Evolutionary conservation across 2,329 filamentous ascomycete species (phyloP).

Genomic region (Trichophyton schoenleinii): DNA sequence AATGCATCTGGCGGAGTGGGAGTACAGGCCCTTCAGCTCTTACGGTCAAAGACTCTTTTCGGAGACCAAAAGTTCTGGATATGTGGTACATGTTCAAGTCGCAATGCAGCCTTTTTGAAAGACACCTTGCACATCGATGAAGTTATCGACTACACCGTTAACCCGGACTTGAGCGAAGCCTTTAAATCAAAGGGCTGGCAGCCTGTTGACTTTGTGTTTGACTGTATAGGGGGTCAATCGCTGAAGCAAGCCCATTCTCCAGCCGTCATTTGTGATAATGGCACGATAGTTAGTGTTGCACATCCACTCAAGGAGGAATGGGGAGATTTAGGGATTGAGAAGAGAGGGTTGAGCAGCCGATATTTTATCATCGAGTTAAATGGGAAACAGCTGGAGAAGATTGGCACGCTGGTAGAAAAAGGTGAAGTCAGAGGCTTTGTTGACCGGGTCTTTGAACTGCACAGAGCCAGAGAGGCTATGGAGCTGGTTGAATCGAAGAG

Average conservation of each 20-base stretch:
- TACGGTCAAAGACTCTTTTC: constrained; percentile 25
- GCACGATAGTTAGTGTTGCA: constrained; percentile 25
- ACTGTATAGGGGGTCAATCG: constrained; percentile 26
- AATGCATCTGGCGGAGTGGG: constrained; percentile 28
- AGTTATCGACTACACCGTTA: constrained; percentile 17
- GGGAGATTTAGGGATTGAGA: constrained; percentile 5
- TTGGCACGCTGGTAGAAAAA: constrained; percentile 26
- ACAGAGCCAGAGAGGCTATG: constrained; percentile 25
- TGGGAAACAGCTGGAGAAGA: constrained; percentile 21
- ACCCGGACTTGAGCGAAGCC: constrained; percentile 19
- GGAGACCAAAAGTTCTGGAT: constrained; percentile 22
- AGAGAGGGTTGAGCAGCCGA: constrained; percentile 16
- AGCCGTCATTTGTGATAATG: constrained; percentile 23
- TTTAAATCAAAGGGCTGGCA: constrained; percentile 23
- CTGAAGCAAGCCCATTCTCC: constrained; percentile 25
- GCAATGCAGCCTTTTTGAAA: constrained; percentile 20
- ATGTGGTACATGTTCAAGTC: constrained; percentile 23
- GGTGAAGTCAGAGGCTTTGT: constrained; percentile 24
- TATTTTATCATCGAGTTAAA: constrained; percentile 30
- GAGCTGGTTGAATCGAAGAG: constrained; percentile 20
- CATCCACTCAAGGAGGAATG: constrained; percentile 16
- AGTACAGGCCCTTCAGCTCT: constrained; percentile 26
- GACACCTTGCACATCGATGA: constrained; percentile 23
- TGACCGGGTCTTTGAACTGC: constrained; percentile 24
- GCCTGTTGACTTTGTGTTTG: constrained; percentile 31